These are phyloP conservation scores for Massariosphaeria phaeospora DNA, from an alignment of 495 filamentous ascomycete species.

Conservation along the genomic window DNA sequence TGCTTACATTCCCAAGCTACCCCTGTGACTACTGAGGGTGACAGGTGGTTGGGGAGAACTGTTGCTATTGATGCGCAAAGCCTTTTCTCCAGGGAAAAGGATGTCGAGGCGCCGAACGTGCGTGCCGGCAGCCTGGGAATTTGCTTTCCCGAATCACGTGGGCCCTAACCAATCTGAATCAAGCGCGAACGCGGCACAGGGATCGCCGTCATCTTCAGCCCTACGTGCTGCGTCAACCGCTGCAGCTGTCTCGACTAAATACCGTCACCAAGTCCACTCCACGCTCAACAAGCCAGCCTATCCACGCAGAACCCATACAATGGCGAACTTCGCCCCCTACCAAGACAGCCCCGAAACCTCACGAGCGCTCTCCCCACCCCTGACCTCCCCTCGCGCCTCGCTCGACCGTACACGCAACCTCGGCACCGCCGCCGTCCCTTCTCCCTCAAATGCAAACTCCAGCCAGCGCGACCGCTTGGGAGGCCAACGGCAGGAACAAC, in stretches of 20 bases:
- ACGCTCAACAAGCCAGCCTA: background rate
- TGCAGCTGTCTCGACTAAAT: background rate
- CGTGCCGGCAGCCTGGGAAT: background rate
- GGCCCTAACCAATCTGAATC: background rate
- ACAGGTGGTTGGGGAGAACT: background rate
- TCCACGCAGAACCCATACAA: background rate
- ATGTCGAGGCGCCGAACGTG: background rate
- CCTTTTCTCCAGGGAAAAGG: background rate
- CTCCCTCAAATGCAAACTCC: constrained; percentile 4
- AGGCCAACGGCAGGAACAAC: constrained; percentile 28
- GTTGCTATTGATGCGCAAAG: background rate
- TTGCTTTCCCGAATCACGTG: constrained; percentile 2
- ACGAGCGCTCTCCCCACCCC: constrained; percentile 65
- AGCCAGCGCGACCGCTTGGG: constrained; percentile 23
- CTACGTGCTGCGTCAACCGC: constrained; percentile 15
- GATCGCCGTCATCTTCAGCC: constrained; percentile 10
- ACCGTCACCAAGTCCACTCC: background rate
- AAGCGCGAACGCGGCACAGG: constrained; percentile 9
- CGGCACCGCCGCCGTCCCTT: constrained; percentile 28
- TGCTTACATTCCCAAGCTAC: no score
- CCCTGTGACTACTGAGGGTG: no score
- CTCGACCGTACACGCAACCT: constrained; percentile 39
- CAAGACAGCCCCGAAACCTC: constrained; percentile 79
- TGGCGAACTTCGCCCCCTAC: constrained; percentile 79
- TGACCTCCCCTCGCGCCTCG: constrained; percentile 42